A percentile compares a stretch with the other conserved stretches of the same genome.
These are phyloP conservation scores for Musa schizocarpa DNA, from an alignment of 176 grass and related monocot species.

Conservation along the genomic window DNA sequence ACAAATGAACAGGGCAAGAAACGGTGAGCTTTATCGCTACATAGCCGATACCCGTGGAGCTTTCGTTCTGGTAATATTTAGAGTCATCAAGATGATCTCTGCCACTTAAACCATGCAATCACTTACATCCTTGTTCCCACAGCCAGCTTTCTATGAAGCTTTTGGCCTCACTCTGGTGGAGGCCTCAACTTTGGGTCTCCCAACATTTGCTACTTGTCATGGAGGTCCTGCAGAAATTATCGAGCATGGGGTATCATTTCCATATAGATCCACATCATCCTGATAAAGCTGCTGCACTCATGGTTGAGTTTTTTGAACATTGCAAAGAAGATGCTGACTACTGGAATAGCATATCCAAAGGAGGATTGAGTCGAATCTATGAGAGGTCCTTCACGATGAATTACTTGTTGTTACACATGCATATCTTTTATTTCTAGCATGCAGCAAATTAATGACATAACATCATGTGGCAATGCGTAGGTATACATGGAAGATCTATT, in stretches of 20 bases:
- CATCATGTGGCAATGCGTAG: constrained; percentile 26
- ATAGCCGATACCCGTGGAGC: constrained; percentile 83
- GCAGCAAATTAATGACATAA: constrained; percentile 1
- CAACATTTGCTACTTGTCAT: constrained; percentile 85
- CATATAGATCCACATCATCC: constrained; percentile 90
- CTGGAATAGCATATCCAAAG: constrained; percentile 54
- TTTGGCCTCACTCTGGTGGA: constrained; percentile 94
- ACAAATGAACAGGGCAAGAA: constrained; percentile 72
- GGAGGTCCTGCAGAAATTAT: constrained; percentile 96
- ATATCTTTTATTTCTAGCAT: background rate
- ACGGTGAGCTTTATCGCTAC: constrained; percentile 86
- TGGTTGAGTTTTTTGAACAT: constrained; percentile 68
- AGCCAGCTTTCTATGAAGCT: constrained; percentile 94
- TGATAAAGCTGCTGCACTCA: constrained; percentile 49
- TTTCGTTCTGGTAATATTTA: constrained; percentile 72
- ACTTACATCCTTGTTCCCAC: constrained; percentile 6
- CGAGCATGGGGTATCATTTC: constrained; percentile 67
- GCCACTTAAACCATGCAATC: background rate
- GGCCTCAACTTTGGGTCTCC: constrained; percentile 78
- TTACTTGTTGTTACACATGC: background rate
- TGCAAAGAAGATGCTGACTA: constrained; percentile 50
- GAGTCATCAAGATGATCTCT: background rate
- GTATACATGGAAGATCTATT: constrained; percentile 98
- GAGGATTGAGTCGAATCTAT: constrained; percentile 53
- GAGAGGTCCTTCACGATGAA: constrained; percentile 46